These are phyloP conservation scores for Cylindrotheca fusiformis DNA, from an alignment of 108 stramenopile species.

Conservation along the genomic window DNA sequence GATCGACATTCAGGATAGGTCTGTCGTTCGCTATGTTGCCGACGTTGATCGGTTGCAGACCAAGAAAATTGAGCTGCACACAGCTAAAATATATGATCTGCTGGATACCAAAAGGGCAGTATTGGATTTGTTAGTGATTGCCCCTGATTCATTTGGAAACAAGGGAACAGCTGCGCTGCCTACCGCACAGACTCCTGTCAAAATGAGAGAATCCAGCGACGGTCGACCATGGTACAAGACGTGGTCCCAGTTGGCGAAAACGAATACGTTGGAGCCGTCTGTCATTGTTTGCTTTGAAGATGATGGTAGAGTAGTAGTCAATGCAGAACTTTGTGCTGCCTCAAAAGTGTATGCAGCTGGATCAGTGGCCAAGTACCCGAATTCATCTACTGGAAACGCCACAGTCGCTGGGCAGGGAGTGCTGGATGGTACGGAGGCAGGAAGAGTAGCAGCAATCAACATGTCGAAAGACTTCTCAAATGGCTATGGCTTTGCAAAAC, in stretches of 20 bases:
- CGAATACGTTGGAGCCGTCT: conserved; percentile 42
- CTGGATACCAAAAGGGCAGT: conserved; percentile 52
- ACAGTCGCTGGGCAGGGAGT: conserved; percentile 70
- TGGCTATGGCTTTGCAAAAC: neutral
- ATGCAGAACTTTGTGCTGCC: conserved; percentile 68
- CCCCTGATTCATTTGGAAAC: conserved; percentile 64
- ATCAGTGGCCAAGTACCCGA: conserved; percentile 76
- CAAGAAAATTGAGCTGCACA: conserved; percentile 56
- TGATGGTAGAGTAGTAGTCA: conserved; percentile 69
- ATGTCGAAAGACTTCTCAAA: conserved; percentile 53
- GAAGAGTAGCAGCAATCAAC: conserved; percentile 68
- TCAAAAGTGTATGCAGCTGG: conserved; percentile 77
- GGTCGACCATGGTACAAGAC: conserved; percentile 61
- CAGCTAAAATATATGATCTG: conserved; percentile 77
- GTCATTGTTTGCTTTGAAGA: conserved; percentile 70
- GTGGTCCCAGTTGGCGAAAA: conserved; percentile 44
- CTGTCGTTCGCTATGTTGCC: conserved; percentile 71
- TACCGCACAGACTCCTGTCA: conserved; percentile 31
- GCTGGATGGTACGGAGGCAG: conserved; percentile 59
- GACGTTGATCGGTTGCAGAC: conserved; percentile 6
- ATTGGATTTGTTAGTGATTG: conserved; percentile 65
- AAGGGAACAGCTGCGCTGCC: conserved; percentile 66
- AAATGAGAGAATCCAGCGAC: conserved; percentile 28
- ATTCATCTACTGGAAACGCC: conserved; percentile 61
- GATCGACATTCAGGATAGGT: conserved; percentile 70